Conservation (phyloP, 1,284 basidiomycete species). For the Polyporus tsugae region DNA sequence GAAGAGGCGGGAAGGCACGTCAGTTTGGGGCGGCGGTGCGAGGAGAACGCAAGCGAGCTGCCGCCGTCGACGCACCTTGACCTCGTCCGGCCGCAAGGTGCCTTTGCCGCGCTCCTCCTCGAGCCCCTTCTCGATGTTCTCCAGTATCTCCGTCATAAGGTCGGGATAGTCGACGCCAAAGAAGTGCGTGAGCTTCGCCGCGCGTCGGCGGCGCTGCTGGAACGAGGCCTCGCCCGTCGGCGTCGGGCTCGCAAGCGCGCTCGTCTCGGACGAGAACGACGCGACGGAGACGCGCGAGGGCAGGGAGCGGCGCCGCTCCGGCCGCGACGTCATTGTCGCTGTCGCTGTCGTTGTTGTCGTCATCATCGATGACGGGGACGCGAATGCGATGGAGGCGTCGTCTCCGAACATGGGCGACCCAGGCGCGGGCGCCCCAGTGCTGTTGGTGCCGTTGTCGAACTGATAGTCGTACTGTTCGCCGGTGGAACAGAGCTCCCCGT, state of each 20-base stretch:
- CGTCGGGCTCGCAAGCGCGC: conserved; percentile 46
- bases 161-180: conserved; percentile 85
- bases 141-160: conserved; percentile 76
- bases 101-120: conserved; percentile 72
- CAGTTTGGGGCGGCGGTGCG: neutral
- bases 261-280: conserved; percentile 63
- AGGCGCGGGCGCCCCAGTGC: conserved; percentile 28
- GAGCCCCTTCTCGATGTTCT: conserved; percentile 79
- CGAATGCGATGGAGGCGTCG: conserved; percentile 20
- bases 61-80: conserved; percentile 59
- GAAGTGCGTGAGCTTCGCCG: conserved; percentile 83
- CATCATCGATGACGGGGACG: conserved; percentile 19
- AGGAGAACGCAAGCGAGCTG: conserved; percentile 5
- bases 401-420: conserved; percentile 23
- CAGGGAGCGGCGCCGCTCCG: conserved; percentile 74
- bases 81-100: conserved; percentile 68
- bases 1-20: neutral
- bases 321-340: conserved; percentile 23
- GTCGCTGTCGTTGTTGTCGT: conserved; percentile 14
- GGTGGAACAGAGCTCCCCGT: conserved; percentile 38
- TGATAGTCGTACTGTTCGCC: conserved; percentile 14
- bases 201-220: conserved; percentile 72
- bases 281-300: conserved; percentile 69
- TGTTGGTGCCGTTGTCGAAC: conserved; percentile 32
- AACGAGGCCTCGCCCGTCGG: conserved; percentile 59